Conservation (phyloP, 768 basidiomycete species). For the Candolleomyces efflorescens region DNA sequence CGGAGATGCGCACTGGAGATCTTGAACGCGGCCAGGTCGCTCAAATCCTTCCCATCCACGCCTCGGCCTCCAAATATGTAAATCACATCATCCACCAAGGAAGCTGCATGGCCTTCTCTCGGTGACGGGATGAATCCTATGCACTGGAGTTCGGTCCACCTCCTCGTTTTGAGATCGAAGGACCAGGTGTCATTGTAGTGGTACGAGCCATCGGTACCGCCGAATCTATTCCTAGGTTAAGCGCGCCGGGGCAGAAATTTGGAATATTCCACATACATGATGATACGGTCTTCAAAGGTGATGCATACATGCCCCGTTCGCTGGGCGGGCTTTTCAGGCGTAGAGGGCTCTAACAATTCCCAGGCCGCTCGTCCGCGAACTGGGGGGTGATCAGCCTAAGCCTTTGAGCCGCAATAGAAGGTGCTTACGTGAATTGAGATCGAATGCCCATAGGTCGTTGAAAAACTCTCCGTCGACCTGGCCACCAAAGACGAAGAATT, state of each 20-base stretch:
- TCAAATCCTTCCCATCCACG: slow-evolving; percentile 93
- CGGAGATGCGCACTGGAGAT: slow-evolving; percentile 64
- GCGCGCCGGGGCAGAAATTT: background rate
- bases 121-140: slow-evolving; percentile 97
- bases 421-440: slow-evolving; percentile 80
- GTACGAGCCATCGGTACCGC: slow-evolving; percentile 97
- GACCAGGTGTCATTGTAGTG: slow-evolving; percentile 99
- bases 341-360: slow-evolving; percentile 69
- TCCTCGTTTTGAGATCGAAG: slow-evolving; percentile 75
- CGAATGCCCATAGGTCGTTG: slow-evolving; percentile 95
- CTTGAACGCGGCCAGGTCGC: slow-evolving; percentile 95
- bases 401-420: background rate
- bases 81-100: slow-evolving; percentile 94
- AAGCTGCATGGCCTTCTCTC: slow-evolving; percentile 93
- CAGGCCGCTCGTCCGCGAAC: slow-evolving; percentile 83
- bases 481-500: slow-evolving; percentile 94
- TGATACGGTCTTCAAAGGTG: slow-evolving; percentile 75
- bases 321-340: slow-evolving; percentile 63
- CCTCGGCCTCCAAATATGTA: slow-evolving; percentile 97
- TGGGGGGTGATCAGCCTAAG: slow-evolving; percentile 24
- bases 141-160: slow-evolving; percentile 90
- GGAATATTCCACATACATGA: slow-evolving; percentile 54
- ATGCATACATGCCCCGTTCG: slow-evolving; percentile 93
- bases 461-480: slow-evolving; percentile 94
- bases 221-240: slow-evolving; percentile 56